Conservation (phyloP, 208 protist genomes). For the Phytomonas sp. region DNA sequence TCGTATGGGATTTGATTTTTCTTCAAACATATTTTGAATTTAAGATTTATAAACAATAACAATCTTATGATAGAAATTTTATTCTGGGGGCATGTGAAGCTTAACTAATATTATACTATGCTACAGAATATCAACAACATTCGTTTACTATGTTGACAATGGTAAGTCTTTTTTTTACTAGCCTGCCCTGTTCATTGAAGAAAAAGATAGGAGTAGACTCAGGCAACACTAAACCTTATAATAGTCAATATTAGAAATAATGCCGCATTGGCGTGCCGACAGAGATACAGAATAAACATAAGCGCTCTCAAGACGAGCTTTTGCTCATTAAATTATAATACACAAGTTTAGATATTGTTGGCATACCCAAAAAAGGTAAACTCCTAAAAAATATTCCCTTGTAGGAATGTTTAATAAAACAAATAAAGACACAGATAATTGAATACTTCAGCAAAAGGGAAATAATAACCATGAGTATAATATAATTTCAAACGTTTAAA, state of each 20-base stretch:
- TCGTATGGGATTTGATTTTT: background rate
- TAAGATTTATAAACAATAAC: background rate
- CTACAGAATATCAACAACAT: background rate
- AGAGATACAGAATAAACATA: background rate
- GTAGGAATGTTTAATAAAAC: slow-evolving; percentile 3
- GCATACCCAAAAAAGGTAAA: slow-evolving; percentile 1
- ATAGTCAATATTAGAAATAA: background rate
- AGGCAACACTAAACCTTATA: background rate
- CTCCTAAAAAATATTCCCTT: slow-evolving; percentile 7
- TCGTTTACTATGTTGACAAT: background rate
- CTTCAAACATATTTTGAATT: background rate
- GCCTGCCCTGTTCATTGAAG: too few species aligned
- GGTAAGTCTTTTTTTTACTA: too few species aligned
- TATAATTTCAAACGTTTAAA: too few species aligned
- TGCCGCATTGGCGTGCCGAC: background rate
- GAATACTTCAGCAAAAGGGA: slow-evolving; percentile 1
- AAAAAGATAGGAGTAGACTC: slow-evolving; percentile 1
- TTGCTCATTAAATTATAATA: slow-evolving; percentile 9
- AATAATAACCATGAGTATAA: background rate
- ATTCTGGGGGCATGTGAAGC: background rate
- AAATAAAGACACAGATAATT: slow-evolving; percentile 6
- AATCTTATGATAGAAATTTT: background rate
- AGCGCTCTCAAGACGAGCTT: background rate
- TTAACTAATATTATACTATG: background rate
- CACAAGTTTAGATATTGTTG: slow-evolving; percentile 1